These are phyloP conservation scores for Phialemonium atrogriseum DNA, from an alignment of 2,329 filamentous ascomycete genomes.

Conservation along the genomic window DNA sequence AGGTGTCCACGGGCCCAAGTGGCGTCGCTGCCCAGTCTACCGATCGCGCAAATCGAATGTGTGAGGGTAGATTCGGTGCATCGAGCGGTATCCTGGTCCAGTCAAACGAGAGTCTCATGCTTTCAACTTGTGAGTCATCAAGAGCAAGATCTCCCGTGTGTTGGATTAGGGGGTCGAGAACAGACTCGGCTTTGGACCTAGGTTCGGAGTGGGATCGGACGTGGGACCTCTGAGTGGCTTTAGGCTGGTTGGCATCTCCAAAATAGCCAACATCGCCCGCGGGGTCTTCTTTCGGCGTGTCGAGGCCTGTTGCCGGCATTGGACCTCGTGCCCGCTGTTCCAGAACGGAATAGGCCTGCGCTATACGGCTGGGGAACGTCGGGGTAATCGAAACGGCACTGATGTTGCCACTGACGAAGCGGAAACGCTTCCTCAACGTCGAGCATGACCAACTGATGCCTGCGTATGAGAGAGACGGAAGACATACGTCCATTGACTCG, in stretches of 20 bases:
- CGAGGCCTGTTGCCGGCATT: constrained; percentile 24
- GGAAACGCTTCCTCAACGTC: constrained; percentile 59
- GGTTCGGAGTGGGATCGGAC: constrained; percentile 16
- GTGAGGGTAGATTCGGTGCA: constrained; percentile 50
- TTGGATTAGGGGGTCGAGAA: constrained; percentile 12
- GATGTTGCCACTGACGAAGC: constrained; percentile 55
- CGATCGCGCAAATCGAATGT: constrained; percentile 65
- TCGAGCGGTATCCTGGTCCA: constrained; percentile 67
- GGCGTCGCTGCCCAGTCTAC: constrained; percentile 66
- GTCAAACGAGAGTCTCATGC: constrained; percentile 55
- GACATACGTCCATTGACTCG: constrained; percentile 42
- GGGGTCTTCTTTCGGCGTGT: constrained; percentile 19
- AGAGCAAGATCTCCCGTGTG: constrained; percentile 18
- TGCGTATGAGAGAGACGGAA: constrained; percentile 51
- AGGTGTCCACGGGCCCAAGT: constrained; percentile 67
- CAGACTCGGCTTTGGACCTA: constrained; percentile 11
- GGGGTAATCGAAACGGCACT: constrained; percentile 28
- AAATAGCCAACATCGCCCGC: constrained; percentile 33
- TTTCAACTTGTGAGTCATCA: constrained; percentile 18
- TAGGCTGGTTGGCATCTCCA: constrained; percentile 18
- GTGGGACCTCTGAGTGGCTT: constrained; percentile 4
- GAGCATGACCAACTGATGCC: constrained; percentile 63
- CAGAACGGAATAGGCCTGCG: constrained; percentile 23
- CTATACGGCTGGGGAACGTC: constrained; percentile 28
- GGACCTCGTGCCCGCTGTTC: constrained; percentile 26